These are phyloP conservation scores for Microstroma glucosiphilum DNA, from an alignment of 1,284 basidiomycete genomes.

Conservation along the genomic window DNA sequence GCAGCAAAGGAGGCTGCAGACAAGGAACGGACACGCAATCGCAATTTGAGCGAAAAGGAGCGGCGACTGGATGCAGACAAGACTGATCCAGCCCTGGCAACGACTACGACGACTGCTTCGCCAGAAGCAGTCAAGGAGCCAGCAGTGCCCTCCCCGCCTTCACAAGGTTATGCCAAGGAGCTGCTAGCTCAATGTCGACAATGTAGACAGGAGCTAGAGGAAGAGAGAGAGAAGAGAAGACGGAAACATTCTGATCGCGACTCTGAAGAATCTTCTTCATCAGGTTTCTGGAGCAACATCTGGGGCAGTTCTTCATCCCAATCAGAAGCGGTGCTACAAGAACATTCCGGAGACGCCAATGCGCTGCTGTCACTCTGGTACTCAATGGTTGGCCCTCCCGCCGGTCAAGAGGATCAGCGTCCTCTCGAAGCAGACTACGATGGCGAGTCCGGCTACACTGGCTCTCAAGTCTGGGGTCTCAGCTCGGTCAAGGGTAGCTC, in stretches of 20 bases:
- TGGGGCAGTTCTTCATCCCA: conserved; percentile 3
- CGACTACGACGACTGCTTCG: not conserved
- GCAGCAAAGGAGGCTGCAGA: conserved; percentile 13
- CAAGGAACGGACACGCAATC: not conserved
- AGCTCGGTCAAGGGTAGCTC: conserved; percentile 22
- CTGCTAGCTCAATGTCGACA: conserved; percentile 42
- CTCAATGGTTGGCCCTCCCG: conserved; percentile 4
- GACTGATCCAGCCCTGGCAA: not conserved
- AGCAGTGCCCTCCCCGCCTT: conserved; percentile 12
- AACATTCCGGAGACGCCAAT: not conserved
- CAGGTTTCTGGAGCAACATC: not conserved
- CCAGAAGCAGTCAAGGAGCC: not conserved
- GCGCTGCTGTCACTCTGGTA: not conserved
- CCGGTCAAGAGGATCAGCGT: not conserved
- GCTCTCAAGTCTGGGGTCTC: conserved; percentile 48
- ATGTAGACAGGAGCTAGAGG: conserved; percentile 39
- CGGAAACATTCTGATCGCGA: conserved; percentile 10
- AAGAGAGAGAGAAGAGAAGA: conserved; percentile 16
- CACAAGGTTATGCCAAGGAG: conserved; percentile 46
- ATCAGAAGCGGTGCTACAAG: conserved; percentile 1
- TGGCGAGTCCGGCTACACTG: conserved; percentile 44
- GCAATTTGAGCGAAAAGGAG: conserved; percentile 8
- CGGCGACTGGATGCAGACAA: conserved; percentile 6
- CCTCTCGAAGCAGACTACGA: conserved; percentile 27
- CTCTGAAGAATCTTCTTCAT: not conserved